A percentile compares a stretch with the other conserved stretches of the same genome.
Evolutionary conservation across 202 grass and related monocot genomes (phyloP).

Genomic region (Digitaria exilis): DNA sequence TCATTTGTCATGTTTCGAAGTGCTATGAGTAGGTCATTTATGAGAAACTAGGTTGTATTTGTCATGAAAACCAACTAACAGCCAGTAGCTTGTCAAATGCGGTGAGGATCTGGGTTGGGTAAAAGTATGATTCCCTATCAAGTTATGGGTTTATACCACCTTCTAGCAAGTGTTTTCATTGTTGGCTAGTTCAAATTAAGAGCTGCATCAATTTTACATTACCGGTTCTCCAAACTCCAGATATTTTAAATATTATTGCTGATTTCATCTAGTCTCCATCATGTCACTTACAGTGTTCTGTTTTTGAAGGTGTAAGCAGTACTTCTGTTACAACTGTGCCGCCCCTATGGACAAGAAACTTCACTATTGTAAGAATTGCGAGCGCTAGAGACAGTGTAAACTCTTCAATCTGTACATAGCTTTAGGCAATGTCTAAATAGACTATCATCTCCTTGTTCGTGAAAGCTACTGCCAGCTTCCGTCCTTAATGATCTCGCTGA

Average conservation of each 20-base stretch:
- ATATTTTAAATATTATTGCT: neutral
- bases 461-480: neutral
- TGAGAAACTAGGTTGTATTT: slow-evolving; percentile 9
- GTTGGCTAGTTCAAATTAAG: neutral
- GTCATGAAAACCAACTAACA: slow-evolving; percentile 7
- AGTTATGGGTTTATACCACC: neutral
- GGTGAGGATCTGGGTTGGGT: neutral
- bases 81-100: neutral
- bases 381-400: slow-evolving; percentile 27
- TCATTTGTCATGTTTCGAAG: neutral
- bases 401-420: neutral
- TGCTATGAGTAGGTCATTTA: neutral
- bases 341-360: slow-evolving; percentile 52
- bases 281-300: neutral
- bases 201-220: neutral
- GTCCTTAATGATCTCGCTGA: too few relatives aligned
- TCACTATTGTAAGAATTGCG: slow-evolving; percentile 61
- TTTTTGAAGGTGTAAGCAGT: slow-evolving; percentile 71
- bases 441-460: neutral
- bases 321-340: slow-evolving; percentile 79
- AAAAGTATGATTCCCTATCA: neutral
- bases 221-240: neutral
- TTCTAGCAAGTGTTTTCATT: neutral
- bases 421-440: slow-evolving; percentile 5
- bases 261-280: neutral